Conservation (phyloP, 164 flowering plant species). For the Platanus orientalis region DNA sequence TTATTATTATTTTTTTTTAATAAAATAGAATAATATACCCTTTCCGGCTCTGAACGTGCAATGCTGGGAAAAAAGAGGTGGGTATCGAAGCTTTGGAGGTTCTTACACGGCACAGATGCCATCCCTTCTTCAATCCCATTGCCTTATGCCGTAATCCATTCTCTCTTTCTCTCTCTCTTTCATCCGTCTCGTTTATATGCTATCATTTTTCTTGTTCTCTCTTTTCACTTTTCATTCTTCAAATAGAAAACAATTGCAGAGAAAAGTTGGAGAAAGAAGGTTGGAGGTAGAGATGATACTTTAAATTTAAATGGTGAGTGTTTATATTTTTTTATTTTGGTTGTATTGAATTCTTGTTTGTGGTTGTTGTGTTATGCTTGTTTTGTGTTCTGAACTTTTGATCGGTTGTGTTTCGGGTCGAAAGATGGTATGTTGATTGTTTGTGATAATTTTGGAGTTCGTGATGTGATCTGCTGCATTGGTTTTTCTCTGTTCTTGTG, state of each 20-base stretch:
- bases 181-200: constrained; percentile 11
- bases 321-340: not conserved
- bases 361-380: too few relatives aligned
- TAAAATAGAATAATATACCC: not conserved
- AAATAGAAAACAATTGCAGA: too few relatives aligned
- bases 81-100: constrained; percentile 49
- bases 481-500: not conserved
- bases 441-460: not conserved
- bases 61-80: constrained; percentile 54
- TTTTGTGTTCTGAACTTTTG: constrained; percentile 8
- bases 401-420: constrained; percentile 13
- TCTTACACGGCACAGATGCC: constrained; percentile 78
- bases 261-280: not conserved
- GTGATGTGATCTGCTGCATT: not conserved
- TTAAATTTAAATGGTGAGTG: constrained; percentile 10
- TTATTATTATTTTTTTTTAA: not conserved
- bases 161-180: constrained; percentile 20
- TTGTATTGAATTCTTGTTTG: not conserved
- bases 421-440: not conserved
- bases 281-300: not conserved
- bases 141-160: constrained; percentile 78
- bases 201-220: constrained; percentile 5
- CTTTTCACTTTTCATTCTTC: not conserved
- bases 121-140: constrained; percentile 43
- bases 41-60: constrained; percentile 49